Percentiles rank a stretch among this genome's conserved stretches.
Conservation (phyloP, 768 basidiomycete species). For the Gloeostereum incarnatum region DNA sequence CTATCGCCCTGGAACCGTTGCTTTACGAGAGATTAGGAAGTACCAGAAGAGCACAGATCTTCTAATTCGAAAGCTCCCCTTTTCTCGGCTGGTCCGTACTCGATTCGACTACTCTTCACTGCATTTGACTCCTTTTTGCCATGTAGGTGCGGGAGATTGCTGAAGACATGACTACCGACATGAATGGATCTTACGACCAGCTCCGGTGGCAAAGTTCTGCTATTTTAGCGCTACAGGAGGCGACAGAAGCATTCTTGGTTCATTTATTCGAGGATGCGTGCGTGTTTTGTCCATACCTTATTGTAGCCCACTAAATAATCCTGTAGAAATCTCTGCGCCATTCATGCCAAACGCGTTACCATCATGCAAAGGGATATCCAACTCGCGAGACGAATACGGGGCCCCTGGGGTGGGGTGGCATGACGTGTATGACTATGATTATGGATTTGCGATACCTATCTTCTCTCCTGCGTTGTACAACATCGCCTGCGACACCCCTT, state of each 20-base stretch:
- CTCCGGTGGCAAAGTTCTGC: constrained; percentile 96
- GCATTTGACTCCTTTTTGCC: neutral
- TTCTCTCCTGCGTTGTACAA: too few relatives aligned
- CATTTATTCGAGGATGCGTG: constrained; percentile 98
- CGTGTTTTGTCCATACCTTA: constrained; percentile 25
- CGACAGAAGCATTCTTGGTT: constrained; percentile 90
- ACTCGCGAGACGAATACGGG: constrained; percentile 90
- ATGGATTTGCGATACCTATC: too few relatives aligned
- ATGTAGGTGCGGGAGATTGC: constrained; percentile 94
- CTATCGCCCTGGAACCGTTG: constrained; percentile 87
- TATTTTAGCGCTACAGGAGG: constrained; percentile 90
- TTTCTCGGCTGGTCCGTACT: constrained; percentile 76
- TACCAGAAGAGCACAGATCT: constrained; percentile 93
- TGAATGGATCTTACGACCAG: constrained; percentile 46
- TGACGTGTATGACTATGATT: too few relatives aligned
- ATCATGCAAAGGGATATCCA: constrained; percentile 98
- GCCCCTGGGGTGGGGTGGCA: constrained; percentile 73
- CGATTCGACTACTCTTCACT: neutral
- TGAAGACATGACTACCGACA: constrained; percentile 77
- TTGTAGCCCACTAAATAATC: constrained; percentile 5
- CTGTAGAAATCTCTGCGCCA: constrained; percentile 84
- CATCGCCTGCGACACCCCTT: too few relatives aligned
- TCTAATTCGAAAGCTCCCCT: constrained; percentile 80
- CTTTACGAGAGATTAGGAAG: constrained; percentile 85
- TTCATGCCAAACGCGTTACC: constrained; percentile 96